These are phyloP conservation scores for Graphilbum fragrans DNA, from an alignment of 2,329 filamentous ascomycete genomes.

Conservation along the genomic window DNA sequence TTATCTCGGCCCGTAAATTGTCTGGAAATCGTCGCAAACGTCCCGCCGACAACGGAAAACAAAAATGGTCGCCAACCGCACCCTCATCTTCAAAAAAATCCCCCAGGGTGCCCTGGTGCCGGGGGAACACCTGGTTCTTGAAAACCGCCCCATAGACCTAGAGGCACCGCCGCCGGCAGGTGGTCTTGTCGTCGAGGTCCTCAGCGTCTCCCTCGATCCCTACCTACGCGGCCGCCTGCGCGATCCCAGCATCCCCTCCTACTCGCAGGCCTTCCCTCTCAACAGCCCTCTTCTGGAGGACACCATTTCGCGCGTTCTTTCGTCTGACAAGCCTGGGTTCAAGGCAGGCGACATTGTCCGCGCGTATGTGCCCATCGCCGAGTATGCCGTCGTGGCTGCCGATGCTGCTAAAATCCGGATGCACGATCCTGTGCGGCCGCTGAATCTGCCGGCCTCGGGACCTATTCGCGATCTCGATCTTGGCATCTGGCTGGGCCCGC, in stretches of 20 bases:
- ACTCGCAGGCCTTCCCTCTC: constrained; percentile 49
- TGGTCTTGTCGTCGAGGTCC: constrained; percentile 56
- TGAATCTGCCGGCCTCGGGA: constrained; percentile 58
- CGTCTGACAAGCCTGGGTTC: constrained; percentile 49
- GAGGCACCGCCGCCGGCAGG: constrained; percentile 43
- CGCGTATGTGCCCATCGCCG: constrained; percentile 45
- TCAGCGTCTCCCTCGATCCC: constrained; percentile 70
- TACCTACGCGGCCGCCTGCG: constrained; percentile 79
- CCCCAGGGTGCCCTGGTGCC: constrained; percentile 55
- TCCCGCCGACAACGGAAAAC: background rate
- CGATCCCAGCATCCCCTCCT: constrained; percentile 49
- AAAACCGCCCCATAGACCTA: constrained; percentile 56
- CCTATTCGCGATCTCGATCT: too few relatives aligned
- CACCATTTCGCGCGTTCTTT: constrained; percentile 56
- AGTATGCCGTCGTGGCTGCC: constrained; percentile 48
- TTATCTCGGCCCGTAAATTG: too few relatives aligned
- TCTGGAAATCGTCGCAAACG: too few relatives aligned
- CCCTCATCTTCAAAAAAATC: constrained; percentile 58
- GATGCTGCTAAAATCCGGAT: constrained; percentile 22
- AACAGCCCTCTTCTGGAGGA: constrained; percentile 52
- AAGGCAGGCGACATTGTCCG: constrained; percentile 55
- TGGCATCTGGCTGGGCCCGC: constrained; percentile 58
- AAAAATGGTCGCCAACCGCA: constrained; percentile 45
- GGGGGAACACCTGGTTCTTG: constrained; percentile 58
- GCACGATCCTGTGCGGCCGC: constrained; percentile 30